phyloP scores from a whole-genome alignment of 1,139 yeast genomes.

The Geotrichum phurueaensis region DNA sequence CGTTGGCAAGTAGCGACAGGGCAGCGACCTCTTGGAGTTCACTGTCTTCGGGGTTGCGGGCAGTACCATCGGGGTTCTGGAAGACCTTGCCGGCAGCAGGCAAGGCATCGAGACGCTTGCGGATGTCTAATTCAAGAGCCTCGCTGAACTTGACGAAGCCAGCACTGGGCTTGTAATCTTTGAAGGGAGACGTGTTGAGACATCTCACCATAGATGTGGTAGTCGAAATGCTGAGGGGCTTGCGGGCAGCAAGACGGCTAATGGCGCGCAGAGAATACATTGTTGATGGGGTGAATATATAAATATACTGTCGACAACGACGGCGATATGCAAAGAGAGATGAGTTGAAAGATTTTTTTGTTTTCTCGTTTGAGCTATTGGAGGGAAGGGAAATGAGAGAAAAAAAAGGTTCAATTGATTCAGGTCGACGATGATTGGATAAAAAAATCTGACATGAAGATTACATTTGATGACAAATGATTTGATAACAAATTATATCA shows the following conservation, averaged over 20 bases:
- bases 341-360: not conserved
- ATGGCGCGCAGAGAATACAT: constrained; percentile 19
- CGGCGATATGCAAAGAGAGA: constrained; percentile 1
- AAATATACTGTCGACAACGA: not conserved
- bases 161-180: constrained; percentile 14
- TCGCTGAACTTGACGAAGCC: constrained; percentile 24
- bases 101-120: constrained; percentile 28
- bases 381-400: not conserved
- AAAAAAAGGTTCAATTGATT: not conserved
- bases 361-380: not conserved
- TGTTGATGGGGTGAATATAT: constrained; percentile 2
- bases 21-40: constrained; percentile 73
- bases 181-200: constrained; percentile 15
- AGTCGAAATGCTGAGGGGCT: constrained; percentile 3
- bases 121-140: constrained; percentile 31
- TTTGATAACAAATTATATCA: not conserved
- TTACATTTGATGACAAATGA: not conserved
- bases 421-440: constrained; percentile 7
- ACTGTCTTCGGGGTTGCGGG: constrained; percentile 62
- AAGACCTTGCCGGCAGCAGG: constrained; percentile 42
- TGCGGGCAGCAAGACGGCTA: constrained; percentile 14
- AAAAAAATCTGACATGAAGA: not conserved
- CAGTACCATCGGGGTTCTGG: constrained; percentile 72
- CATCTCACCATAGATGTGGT: constrained; percentile 10
- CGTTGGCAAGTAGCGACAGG: constrained; percentile 56